Conservation (phyloP, 352 stramenopile species). For the Phytophthora fragariaefolia region DNA sequence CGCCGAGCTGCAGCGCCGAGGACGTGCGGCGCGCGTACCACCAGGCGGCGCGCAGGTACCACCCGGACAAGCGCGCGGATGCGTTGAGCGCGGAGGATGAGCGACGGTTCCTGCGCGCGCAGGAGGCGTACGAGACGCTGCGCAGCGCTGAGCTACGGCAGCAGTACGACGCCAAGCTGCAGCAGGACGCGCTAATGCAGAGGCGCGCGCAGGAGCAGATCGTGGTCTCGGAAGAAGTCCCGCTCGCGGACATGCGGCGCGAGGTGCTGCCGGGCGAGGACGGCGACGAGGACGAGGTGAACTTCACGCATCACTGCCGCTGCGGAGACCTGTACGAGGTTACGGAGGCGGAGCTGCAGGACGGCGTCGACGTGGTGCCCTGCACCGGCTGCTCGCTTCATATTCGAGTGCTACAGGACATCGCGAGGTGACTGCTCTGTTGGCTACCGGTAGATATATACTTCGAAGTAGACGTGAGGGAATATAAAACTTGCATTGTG, state of each 20-base stretch:
- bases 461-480: neutral
- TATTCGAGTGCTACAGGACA: constrained; percentile 59
- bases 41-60: constrained; percentile 54
- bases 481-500: constrained; percentile 43
- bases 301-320: constrained; percentile 69
- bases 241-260: constrained; percentile 49
- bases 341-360: constrained; percentile 59
- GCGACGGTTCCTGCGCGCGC: constrained; percentile 59
- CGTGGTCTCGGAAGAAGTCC: constrained; percentile 75
- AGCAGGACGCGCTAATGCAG: constrained; percentile 38
- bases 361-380: constrained; percentile 71
- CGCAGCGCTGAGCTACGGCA: constrained; percentile 46
- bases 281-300: constrained; percentile 50
- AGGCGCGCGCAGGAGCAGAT: constrained; percentile 54
- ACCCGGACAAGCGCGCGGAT: constrained; percentile 68
- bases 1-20: constrained; percentile 49
- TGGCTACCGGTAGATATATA: neutral
- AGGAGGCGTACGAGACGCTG: constrained; percentile 78
- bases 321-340: constrained; percentile 84
- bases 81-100: constrained; percentile 9
- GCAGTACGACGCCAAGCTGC: constrained; percentile 63
- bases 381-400: constrained; percentile 85
- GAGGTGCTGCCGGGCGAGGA: constrained; percentile 40
- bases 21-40: constrained; percentile 81
- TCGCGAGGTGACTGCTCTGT: neutral